A percentile compares a stretch with the other conserved stretches of the same genome.
phyloP scores from a whole-genome alignment of 805 yeast genomes.

The Metschnikowia proteae region DNA sequence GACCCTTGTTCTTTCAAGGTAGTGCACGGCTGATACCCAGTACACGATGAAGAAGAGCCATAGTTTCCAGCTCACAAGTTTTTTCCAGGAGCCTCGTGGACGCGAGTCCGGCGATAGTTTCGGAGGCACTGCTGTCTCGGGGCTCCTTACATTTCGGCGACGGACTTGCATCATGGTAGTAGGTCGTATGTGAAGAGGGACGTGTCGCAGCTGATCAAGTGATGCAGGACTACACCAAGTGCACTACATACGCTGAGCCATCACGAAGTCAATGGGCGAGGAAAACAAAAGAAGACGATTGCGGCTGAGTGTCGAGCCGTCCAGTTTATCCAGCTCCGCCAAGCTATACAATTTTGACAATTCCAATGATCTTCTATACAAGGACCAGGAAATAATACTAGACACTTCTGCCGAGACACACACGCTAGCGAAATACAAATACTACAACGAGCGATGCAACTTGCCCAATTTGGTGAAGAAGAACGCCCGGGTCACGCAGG shows the following conservation, averaged over 20 bases:
- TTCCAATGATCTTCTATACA: slow-evolving; percentile 24
- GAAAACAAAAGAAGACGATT: slow-evolving; percentile 21
- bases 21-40: slow-evolving; percentile 30
- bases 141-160: not conserved
- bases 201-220: not conserved
- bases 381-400: slow-evolving; percentile 20
- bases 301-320: slow-evolving; percentile 26
- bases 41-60: slow-evolving; percentile 8
- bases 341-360: slow-evolving; percentile 35
- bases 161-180: not conserved
- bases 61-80: slow-evolving; percentile 1
- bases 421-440: slow-evolving; percentile 9
- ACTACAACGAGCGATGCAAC: slow-evolving; percentile 12
- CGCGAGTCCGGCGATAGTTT: not conserved
- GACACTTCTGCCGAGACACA: slow-evolving; percentile 3
- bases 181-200: not conserved
- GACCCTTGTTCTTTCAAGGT: slow-evolving; percentile 31
- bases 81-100: not conserved
- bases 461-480: not conserved
- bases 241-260: not conserved
- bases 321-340: slow-evolving; percentile 3
- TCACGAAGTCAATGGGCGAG: slow-evolving; percentile 3
- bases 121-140: not conserved
- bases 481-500: not conserved
- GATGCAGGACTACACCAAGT: slow-evolving; percentile 1